phyloP scores from a whole-genome alignment of 805 yeast species.

The Saccharomycopsis microspora region DNA sequence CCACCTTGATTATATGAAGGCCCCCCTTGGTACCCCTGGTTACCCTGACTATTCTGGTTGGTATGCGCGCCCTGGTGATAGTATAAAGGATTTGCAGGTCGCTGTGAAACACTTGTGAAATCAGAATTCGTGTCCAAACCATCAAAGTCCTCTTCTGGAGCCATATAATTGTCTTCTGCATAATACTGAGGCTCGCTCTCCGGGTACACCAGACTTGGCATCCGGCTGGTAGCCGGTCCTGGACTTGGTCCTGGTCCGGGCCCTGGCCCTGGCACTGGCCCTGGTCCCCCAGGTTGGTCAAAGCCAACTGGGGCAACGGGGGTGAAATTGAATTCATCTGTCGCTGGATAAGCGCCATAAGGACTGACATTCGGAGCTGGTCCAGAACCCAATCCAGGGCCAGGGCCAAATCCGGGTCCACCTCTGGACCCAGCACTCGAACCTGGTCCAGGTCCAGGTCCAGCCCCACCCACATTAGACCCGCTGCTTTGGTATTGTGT shows the following conservation, averaged over 20 bases:
- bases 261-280: not conserved
- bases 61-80: conserved; percentile 16
- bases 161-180: not conserved
- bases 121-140: conserved; percentile 36
- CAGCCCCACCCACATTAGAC: not conserved
- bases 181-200: not conserved
- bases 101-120: conserved; percentile 69
- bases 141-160: conserved; percentile 21
- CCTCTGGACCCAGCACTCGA: too few relatives aligned
- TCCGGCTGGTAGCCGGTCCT: not conserved
- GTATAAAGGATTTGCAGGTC: conserved; percentile 57
- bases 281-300: not conserved
- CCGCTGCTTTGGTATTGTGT: not conserved
- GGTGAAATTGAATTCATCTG: conserved; percentile 13
- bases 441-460: not conserved
- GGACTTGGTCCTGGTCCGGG: not conserved
- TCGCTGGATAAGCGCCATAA: conserved; percentile 10
- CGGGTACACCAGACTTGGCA: conserved; percentile 11
- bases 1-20: conserved; percentile 4
- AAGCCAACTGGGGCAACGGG: conserved; percentile 9
- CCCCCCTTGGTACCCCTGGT: conserved; percentile 1
- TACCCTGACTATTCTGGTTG: conserved; percentile 15
- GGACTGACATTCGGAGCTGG: not conserved
- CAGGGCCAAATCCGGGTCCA: not conserved
- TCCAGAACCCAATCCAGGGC: not conserved